Base-by-base conservation (phyloP, 2,329 filamentous ascomycete genomes). In the Claviceps humidiphila region DNA sequence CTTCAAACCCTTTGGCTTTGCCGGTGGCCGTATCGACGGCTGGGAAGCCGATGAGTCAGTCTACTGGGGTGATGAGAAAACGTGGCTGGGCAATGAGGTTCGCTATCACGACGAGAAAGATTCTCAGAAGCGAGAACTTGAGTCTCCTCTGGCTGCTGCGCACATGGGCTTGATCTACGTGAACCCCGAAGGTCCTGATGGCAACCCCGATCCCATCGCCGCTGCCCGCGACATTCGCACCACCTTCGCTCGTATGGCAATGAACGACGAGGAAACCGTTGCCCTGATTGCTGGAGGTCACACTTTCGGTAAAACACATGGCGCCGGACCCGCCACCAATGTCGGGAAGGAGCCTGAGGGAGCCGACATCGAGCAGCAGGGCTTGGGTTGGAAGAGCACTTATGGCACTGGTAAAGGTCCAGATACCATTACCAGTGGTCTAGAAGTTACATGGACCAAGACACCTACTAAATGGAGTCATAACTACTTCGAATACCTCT, bases 241-340 rank as follows among this genome's bases (percentile, higher is more conserved):
- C 54, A 87, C 86, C 17, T 90, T 89, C 59, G 75, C 74, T 57
- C 84, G 85, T 65, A 89, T 90, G 85, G 85, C 81, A 56, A 89
- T 90, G 86, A 81, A 87, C 63, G 84, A 89, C 63, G 81, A 87
- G 68, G 86, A 90, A 74, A 90, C 86, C 0, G 85, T 87, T 51
- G 85, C 86, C 14, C 71, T 90, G 46, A 89, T 90, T 63, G 82
- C 82, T 41, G 86, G 86, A 63, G 86, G 86, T 41, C 86, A 90
- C 73, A 76, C 80, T 26, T 87, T 90, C 60, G 86, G 86, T 61
- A 90, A 90, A 78, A 87, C 85, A 0, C 86, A 90, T 68, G 86
- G 86, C 60, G 85, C 86, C 37, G 85, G 70, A 53, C 71, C 80
- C 16, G 69, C 75, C 17, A 75, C 77, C 56, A 76, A 87, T 60